Conservation (phyloP, 306 rosid genomes). For the Alnus rubra region DNA sequence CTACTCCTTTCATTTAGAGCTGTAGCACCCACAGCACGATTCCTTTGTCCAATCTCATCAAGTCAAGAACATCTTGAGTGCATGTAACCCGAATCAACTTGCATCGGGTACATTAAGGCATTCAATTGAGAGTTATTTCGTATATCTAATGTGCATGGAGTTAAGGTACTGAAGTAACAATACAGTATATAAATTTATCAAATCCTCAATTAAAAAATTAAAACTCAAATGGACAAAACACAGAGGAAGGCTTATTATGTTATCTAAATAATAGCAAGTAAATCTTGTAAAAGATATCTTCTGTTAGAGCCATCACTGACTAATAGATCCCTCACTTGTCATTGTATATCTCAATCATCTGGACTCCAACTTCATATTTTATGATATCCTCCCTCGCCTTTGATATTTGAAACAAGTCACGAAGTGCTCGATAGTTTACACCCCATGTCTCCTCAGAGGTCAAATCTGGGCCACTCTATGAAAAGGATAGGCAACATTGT, state of each 20-base stretch:
- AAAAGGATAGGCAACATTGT: conserved; percentile 25
- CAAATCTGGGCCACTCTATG: conserved; percentile 93
- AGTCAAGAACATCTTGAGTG: conserved; percentile 84
- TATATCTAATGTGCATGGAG: conserved; percentile 73
- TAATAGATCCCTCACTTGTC: conserved; percentile 94
- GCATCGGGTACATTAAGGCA: conserved; percentile 97
- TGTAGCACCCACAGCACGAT: conserved; percentile 93
- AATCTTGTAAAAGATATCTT: conserved; percentile 75
- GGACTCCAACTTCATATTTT: conserved; percentile 91
- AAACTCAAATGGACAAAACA: background rate
- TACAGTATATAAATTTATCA: conserved; percentile 17
- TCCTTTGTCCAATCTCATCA: conserved; percentile 89
- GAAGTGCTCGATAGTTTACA: conserved; percentile 87
- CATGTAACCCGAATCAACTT: conserved; percentile 78
- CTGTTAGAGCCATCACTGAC: conserved; percentile 89
- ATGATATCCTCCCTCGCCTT: conserved; percentile 63
- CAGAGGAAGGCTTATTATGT: conserved; percentile 7
- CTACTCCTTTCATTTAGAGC: conserved; percentile 96
- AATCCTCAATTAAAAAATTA: background rate
- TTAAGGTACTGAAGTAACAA: conserved; percentile 47
- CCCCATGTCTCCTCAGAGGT: conserved; percentile 89
- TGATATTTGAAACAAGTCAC: conserved; percentile 86
- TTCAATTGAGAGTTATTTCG: conserved; percentile 93
- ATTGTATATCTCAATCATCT: conserved; percentile 95
- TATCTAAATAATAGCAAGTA: conserved; percentile 12